Percentiles rank a stretch among this genome's conserved stretches.
These are phyloP conservation scores for Aspergillus bombycis DNA, from an alignment of 2,329 filamentous ascomycete species.

Conservation along the genomic window DNA sequence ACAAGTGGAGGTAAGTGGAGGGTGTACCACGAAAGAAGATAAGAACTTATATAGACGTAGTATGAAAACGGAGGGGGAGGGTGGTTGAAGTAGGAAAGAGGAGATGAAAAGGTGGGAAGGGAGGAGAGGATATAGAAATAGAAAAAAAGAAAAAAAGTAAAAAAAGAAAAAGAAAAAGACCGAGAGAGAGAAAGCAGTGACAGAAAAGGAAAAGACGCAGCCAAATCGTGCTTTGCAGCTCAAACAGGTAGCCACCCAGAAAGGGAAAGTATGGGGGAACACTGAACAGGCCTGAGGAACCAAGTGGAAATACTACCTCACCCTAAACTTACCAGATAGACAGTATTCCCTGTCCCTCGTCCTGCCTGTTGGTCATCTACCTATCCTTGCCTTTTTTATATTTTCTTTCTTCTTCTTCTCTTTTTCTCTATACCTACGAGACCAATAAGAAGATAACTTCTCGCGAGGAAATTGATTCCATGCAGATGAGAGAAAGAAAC, in stretches of 20 bases:
- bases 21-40: conserved; percentile 6
- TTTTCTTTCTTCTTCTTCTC: neutral
- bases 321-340: neutral
- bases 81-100: neutral
- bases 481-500: neutral
- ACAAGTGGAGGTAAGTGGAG: conserved; percentile 1
- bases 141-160: neutral
- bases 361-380: neutral
- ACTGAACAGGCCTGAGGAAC: neutral
- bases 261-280: conserved; percentile 16
- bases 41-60: neutral
- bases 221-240: conserved; percentile 8
- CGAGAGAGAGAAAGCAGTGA: conserved; percentile 3
- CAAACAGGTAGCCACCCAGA: conserved; percentile 15
- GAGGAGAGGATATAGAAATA: conserved; percentile 4
- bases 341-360: neutral
- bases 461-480: neutral
- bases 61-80: conserved; percentile 4
- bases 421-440: neutral
- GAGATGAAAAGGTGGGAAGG: conserved; percentile 4
- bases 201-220: conserved; percentile 8
- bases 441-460: neutral
- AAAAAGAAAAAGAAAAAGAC: conserved; percentile 11
- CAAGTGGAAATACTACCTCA: conserved; percentile 1
- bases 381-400: neutral